These are phyloP conservation scores for Leccinum brunneo-olivaceum DNA, from an alignment of 1,284 basidiomycete species.

Conservation along the genomic window DNA sequence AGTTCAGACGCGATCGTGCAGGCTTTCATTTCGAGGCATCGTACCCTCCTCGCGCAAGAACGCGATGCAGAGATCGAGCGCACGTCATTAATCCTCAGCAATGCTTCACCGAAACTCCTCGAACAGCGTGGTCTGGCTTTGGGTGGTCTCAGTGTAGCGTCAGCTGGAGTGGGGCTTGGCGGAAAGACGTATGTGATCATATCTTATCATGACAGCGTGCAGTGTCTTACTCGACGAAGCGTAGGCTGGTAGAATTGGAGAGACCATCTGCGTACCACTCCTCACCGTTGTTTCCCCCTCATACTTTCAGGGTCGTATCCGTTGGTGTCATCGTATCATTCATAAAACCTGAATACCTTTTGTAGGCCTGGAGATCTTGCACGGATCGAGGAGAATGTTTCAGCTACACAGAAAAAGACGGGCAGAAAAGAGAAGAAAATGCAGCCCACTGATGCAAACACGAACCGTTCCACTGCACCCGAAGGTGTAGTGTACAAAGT, in stretches of 20 bases:
- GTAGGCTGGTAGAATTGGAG: slow-evolving; percentile 80
- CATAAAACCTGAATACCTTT: slow-evolving; percentile 4
- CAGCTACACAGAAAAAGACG: slow-evolving; percentile 40
- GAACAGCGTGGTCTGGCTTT: slow-evolving; percentile 85
- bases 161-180: slow-evolving; percentile 76
- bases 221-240: slow-evolving; percentile 25
- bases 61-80: slow-evolving; percentile 80
- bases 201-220: not conserved
- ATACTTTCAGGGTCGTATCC: slow-evolving; percentile 64
- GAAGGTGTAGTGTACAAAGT: slow-evolving; percentile 86
- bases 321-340: not conserved
- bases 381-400: slow-evolving; percentile 68
- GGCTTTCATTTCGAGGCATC: slow-evolving; percentile 69
- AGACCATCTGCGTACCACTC: slow-evolving; percentile 77
- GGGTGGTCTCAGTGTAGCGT: slow-evolving; percentile 63
- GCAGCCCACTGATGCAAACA: slow-evolving; percentile 24
- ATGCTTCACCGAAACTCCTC: slow-evolving; percentile 77
- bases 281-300: slow-evolving; percentile 70
- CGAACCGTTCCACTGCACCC: slow-evolving; percentile 34
- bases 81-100: slow-evolving; percentile 74
- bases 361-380: slow-evolving; percentile 74
- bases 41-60: slow-evolving; percentile 63
- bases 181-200: slow-evolving; percentile 71
- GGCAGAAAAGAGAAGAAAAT: slow-evolving; percentile 38
- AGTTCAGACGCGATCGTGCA: slow-evolving; percentile 38